Evolutionary conservation across 108 stramenopile species (phyloP).

Genomic region (Cylindrotheca closterium): DNA sequence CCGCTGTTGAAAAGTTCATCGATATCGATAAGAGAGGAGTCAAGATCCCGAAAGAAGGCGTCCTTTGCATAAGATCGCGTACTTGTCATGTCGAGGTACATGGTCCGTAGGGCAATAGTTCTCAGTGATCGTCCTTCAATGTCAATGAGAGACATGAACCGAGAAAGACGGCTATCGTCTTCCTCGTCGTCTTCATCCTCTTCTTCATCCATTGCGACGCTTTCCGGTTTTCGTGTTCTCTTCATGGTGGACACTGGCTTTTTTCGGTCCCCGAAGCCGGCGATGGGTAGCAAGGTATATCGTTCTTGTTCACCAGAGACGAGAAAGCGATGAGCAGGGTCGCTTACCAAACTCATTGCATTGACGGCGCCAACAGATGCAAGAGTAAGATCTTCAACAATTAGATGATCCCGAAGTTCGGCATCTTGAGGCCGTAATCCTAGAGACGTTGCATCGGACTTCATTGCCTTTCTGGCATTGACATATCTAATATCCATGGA

Average conservation of each 20-base stretch:
- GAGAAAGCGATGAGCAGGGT: slow-evolving; percentile 26
- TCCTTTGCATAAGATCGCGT: slow-evolving; percentile 13
- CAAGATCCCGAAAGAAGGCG: slow-evolving; percentile 16
- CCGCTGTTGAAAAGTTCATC: slow-evolving; percentile 60
- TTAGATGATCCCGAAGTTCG: slow-evolving; percentile 36
- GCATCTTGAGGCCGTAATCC: slow-evolving; percentile 12
- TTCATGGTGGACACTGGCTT: slow-evolving; percentile 22
- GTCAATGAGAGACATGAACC: slow-evolving; percentile 51
- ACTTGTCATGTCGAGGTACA: slow-evolving; percentile 50
- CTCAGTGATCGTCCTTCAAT: slow-evolving; percentile 50
- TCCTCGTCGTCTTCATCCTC: slow-evolving; percentile 15
- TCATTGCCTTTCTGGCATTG: slow-evolving; percentile 41
- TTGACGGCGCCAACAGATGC: slow-evolving; percentile 54
- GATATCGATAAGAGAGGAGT: slow-evolving; percentile 30
- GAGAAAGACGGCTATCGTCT: slow-evolving; percentile 21
- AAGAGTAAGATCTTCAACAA: slow-evolving; percentile 58
- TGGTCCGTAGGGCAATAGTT: slow-evolving; percentile 48
- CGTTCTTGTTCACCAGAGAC: slow-evolving; percentile 39
- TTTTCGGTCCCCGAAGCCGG: neutral
- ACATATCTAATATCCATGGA: slow-evolving; percentile 63
- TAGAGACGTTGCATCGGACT: slow-evolving; percentile 10
- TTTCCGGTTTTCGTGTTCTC: slow-evolving; percentile 4
- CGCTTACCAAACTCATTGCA: slow-evolving; percentile 53
- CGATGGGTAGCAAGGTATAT: slow-evolving; percentile 9
- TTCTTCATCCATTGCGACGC: neutral